A percentile compares a stretch with the other conserved stretches of the same genome.
These are phyloP conservation scores for Leucocoprinus sp. DNA, from an alignment of 768 basidiomycete species.

Conservation along the genomic window DNA sequence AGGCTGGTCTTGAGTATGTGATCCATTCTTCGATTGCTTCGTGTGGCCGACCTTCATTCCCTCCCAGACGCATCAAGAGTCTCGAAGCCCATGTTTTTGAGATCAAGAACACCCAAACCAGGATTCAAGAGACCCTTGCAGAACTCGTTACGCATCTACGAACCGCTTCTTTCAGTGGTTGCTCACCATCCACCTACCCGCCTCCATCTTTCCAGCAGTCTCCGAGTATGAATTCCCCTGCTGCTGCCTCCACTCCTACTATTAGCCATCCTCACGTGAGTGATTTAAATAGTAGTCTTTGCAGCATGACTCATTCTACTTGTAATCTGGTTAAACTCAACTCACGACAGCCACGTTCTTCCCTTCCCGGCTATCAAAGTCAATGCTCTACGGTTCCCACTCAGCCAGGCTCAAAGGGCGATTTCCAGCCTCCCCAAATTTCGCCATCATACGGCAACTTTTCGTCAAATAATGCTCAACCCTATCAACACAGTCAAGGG, in stretches of 20 bases:
- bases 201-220: slow-evolving; percentile 53
- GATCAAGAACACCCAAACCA: slow-evolving; percentile 61
- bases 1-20: slow-evolving; percentile 81
- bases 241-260: slow-evolving; percentile 43
- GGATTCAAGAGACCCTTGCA: slow-evolving; percentile 71
- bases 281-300: slow-evolving; percentile 33
- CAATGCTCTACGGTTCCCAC: slow-evolving; percentile 23
- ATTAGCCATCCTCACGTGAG: slow-evolving; percentile 31
- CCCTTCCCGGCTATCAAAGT: slow-evolving; percentile 30
- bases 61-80: slow-evolving; percentile 75
- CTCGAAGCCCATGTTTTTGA: slow-evolving; percentile 83
- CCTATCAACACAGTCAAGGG: slow-evolving; percentile 31
- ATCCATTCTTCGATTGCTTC: slow-evolving; percentile 13
- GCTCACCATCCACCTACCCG: slow-evolving; percentile 59
- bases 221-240: slow-evolving; percentile 56
- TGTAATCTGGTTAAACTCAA: slow-evolving; percentile 17
- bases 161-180: slow-evolving; percentile 37
- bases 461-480: slow-evolving; percentile 26
- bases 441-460: slow-evolving; percentile 37
- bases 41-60: slow-evolving; percentile 15
- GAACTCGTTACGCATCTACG: slow-evolving; percentile 79
- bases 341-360: slow-evolving; percentile 28
- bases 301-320: slow-evolving; percentile 19
- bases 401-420: slow-evolving; percentile 23
- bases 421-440: slow-evolving; percentile 36